phyloP scores from a whole-genome alignment of 371 early-diverging fungal species.

The Syncephalis plumigaleata region DNA sequence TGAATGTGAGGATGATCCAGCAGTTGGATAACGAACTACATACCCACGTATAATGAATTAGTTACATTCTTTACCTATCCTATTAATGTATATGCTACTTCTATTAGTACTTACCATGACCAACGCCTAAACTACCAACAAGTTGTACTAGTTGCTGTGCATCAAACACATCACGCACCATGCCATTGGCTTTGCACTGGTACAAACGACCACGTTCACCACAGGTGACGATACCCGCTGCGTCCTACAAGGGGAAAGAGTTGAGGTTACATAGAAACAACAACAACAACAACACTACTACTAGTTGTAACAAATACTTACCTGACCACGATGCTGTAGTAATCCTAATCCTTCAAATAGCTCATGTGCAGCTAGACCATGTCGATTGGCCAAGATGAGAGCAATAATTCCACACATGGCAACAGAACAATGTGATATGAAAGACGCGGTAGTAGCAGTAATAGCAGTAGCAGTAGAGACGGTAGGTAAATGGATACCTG shows the following conservation, averaged over 20 bases:
- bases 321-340: constrained; percentile 96
- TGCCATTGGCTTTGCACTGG: constrained; percentile 95
- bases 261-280: too few species aligned
- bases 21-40: constrained; percentile 91
- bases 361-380: constrained; percentile 58
- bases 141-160: constrained; percentile 54
- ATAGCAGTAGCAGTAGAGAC: too few species aligned
- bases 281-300: too few species aligned
- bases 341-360: constrained; percentile 84
- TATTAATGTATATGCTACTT: not conserved
- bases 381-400: constrained; percentile 63
- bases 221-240: constrained; percentile 96
- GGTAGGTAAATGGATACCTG: too few species aligned
- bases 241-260: constrained; percentile 49
- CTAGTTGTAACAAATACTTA: constrained; percentile 12
- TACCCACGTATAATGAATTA: too few species aligned
- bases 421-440: too few species aligned
- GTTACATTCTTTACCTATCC: not conserved
- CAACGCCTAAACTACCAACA: constrained; percentile 79
- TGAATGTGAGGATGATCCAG: constrained; percentile 79
- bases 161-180: constrained; percentile 92
- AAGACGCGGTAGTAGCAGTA: too few species aligned
- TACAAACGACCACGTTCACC: constrained; percentile 85
- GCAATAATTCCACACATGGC: constrained; percentile 88
- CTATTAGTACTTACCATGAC: constrained; percentile 64